Evolutionary conservation across 257 asterid genomes (phyloP).

Genomic region (Verbena officinalis): DNA sequence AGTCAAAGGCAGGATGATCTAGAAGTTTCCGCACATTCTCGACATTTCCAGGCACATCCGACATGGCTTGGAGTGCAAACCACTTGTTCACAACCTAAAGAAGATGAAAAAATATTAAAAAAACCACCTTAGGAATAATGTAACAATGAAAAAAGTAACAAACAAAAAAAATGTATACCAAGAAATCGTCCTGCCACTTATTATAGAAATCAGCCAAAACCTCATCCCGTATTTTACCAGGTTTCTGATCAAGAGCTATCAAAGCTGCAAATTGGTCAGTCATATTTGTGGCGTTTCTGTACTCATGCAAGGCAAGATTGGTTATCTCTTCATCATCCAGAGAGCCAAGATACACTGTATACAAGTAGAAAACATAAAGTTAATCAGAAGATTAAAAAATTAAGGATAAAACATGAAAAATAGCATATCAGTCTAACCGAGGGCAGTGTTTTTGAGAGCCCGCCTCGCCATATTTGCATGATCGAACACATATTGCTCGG

Average conservation of each 20-base stretch:
- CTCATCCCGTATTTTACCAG: conserved; percentile 71
- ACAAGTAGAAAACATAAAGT: conserved; percentile 1
- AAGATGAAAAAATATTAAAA: too few relatives aligned
- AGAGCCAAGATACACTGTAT: conserved; percentile 74
- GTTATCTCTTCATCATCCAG: conserved; percentile 60
- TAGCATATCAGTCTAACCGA: conserved; percentile 44
- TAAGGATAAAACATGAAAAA: neutral
- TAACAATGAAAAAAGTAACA: neutral
- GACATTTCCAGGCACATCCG: conserved; percentile 72
- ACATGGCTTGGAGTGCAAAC: conserved; percentile 76
- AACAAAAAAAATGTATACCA: conserved; percentile 57
- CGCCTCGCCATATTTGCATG: conserved; percentile 79
- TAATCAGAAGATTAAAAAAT: conserved; percentile 15
- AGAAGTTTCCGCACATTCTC: conserved; percentile 75
- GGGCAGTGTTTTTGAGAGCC: conserved; percentile 72
- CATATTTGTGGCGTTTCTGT: conserved; percentile 78
- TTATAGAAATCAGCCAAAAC: conserved; percentile 81
- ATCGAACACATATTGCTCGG: conserved; percentile 61
- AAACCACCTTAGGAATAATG: neutral
- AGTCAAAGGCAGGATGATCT: conserved; percentile 73
- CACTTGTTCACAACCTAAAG: conserved; percentile 76
- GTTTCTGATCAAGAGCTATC: conserved; percentile 81
- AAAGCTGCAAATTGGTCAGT: conserved; percentile 91
- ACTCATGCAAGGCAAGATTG: conserved; percentile 77
- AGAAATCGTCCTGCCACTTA: conserved; percentile 87